Evolutionary conservation across 306 rosid genomes (phyloP), one percentile per base, ranked within the genome.

Genomic region (Rubus idaeus): DNA sequence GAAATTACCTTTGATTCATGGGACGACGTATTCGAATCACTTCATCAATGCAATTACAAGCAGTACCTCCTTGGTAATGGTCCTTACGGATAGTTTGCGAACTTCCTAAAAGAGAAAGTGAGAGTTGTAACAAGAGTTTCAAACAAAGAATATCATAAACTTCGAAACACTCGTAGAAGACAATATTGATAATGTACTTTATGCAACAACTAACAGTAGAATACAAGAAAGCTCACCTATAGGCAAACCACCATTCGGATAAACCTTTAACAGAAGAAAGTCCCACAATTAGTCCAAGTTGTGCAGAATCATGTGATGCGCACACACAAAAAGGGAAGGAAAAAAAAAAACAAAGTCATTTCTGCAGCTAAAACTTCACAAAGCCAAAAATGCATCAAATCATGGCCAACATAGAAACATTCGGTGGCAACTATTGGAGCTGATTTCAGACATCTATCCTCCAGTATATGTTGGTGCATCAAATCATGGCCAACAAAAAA

Each of bases 11-110:
- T 70, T 67, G 87, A 70, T 74, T 80, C 60, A 44, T 85, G 44
- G 84, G 88, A 71, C 85, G 84, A 74, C 75, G 87, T 63, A 94
- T 80, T 86, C 81, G 84, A 72, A 94, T 80, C 79, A 94, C 85
- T 89, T 90, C 90, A 80, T 89, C 91, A 77, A 92, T 82, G 84
- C 97, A 94, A 88, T 88, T 86, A 79, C 64, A 77, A 50, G 73
- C 66, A 85, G 67, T 46, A 76, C 57, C 74, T 71, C 37, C 71
- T 74, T 74, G 86, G 42, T 79, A 77, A 78, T 47, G 72, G 67
- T 61, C 67, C 67, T 64, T 64, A 64, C 46, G 0, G 76, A 66
- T 84, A 73, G 41, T 76, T 55, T 45, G 82, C 21, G 88, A 84
- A 81, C 83, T 88, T 77, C 97, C 97, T 90, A 81, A 52, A 20